Evolutionary conservation across 352 stramenopile genomes (phyloP).

Genomic region (Phytophthora foliorum): DNA sequence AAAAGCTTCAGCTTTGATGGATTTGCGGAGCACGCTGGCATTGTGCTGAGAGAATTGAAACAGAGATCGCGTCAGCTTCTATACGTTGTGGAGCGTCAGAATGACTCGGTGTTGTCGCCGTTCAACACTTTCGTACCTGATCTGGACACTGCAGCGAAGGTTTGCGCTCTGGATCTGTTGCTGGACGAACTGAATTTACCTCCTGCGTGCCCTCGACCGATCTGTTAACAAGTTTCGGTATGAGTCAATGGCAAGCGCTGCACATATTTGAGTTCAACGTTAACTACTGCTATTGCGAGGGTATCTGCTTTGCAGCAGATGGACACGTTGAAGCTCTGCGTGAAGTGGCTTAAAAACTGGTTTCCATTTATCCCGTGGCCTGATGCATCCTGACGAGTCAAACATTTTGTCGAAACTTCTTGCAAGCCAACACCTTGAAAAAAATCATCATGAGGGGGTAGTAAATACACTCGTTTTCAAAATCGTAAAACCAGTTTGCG

Average conservation of each 20-base stretch:
- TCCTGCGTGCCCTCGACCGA: neutral
- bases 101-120: constrained; percentile 32
- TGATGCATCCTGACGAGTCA: too few species aligned
- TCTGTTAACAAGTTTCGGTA: neutral
- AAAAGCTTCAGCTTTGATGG: constrained; percentile 22
- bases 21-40: constrained; percentile 40
- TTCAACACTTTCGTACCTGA: constrained; percentile 28
- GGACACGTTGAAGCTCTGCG: too few species aligned
- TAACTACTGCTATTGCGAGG: too few species aligned
- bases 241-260: neutral
- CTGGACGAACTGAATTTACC: constrained; percentile 4
- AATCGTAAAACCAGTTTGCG: too few species aligned
- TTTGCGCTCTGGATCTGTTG: constrained; percentile 5
- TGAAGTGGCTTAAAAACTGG: too few species aligned
- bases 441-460: too few species aligned
- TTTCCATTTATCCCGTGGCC: too few species aligned
- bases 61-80: constrained; percentile 27
- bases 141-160: constrained; percentile 9
- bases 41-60: constrained; percentile 21
- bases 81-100: constrained; percentile 35
- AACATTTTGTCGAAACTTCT: too few species aligned
- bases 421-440: too few species aligned
- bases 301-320: too few species aligned
- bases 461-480: too few species aligned
- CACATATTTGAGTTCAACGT: neutral